phyloP scores from a whole-genome alignment of 2,329 filamentous ascomycete species.

The Daldinia eschscholtzii region DNA sequence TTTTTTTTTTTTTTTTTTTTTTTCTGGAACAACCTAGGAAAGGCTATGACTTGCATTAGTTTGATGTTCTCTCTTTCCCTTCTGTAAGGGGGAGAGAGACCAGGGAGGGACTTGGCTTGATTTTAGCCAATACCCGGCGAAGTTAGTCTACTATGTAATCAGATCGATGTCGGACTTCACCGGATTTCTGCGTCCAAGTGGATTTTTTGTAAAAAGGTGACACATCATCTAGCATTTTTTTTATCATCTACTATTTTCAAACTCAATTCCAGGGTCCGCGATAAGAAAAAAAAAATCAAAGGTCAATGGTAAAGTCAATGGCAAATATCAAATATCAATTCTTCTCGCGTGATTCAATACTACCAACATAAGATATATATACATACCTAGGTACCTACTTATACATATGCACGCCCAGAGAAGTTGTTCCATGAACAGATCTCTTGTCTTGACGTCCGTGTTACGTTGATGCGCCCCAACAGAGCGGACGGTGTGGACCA shows the following conservation, averaged over 20 bases:
- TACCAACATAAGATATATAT: background rate
- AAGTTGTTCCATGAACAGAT: conserved; percentile 16
- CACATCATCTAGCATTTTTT: background rate
- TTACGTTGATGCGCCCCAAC: conserved; percentile 32
- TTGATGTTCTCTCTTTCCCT: conserved; percentile 8
- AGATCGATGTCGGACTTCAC: conserved; percentile 39
- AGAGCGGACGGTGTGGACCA: conserved; percentile 30
- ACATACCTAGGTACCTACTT: background rate
- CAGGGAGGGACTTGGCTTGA: conserved; percentile 4
- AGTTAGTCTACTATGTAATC: background rate
- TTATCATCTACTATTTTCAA: background rate
- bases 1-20: conserved; percentile 7
- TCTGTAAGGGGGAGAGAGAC: background rate
- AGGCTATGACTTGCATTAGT: conserved; percentile 43
- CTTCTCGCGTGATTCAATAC: background rate
- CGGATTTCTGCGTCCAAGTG: conserved; percentile 5
- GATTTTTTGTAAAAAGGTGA: background rate
- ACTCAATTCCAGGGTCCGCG: background rate
- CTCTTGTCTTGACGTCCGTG: conserved; percentile 31
- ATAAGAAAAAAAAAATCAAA: background rate
- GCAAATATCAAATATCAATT: background rate
- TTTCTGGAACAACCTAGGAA: conserved; percentile 2
- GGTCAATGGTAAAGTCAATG: background rate
- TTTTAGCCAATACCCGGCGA: conserved; percentile 23
- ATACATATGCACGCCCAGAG: conserved; percentile 18